phyloP scores from a whole-genome alignment of 2,329 filamentous ascomycete species.

The Pseudogymnoascus sp. region DNA sequence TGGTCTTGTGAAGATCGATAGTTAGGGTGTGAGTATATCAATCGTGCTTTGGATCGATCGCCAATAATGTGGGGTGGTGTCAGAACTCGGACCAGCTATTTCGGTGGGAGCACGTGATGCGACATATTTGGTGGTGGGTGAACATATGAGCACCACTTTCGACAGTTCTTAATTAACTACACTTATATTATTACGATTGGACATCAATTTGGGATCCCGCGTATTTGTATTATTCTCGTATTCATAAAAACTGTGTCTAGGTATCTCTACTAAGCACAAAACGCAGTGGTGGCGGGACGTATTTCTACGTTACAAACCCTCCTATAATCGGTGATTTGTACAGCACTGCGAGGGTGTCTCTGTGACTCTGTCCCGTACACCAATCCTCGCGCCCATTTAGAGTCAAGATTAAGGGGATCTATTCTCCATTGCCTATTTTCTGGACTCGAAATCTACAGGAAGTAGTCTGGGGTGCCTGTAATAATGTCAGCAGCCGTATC shows the following conservation, averaged over 20 bases:
- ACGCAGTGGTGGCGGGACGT: not conserved
- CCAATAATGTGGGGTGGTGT: slow-evolving; percentile 11
- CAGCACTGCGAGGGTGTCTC: not conserved
- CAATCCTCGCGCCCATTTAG: not conserved
- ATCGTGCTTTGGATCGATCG: slow-evolving; percentile 8
- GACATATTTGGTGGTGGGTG: not conserved
- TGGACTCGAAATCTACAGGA: slow-evolving; percentile 60
- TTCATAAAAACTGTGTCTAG: slow-evolving; percentile 14
- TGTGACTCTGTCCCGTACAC: not conserved
- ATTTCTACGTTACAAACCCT: slow-evolving; percentile 10
- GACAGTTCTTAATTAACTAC: not conserved
- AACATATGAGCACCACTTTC: not conserved
- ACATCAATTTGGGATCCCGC: not conserved
- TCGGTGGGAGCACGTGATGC: not conserved
- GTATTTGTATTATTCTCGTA: slow-evolving; percentile 12
- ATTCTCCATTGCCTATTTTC: slow-evolving; percentile 12
- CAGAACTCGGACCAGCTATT: slow-evolving; percentile 5
- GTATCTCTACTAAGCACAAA: slow-evolving; percentile 11
- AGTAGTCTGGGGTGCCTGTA: slow-evolving; percentile 89
- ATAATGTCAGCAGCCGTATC: slow-evolving; percentile 10
- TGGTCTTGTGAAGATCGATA: slow-evolving; percentile 6
- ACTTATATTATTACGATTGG: not conserved
- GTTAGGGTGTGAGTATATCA: slow-evolving; percentile 13
- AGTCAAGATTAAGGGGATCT: slow-evolving; percentile 1
- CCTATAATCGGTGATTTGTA: not conserved